These are phyloP conservation scores for Hirsutella minnesotensis DNA, from an alignment of 2,329 filamentous ascomycete species.

Conservation along the genomic window DNA sequence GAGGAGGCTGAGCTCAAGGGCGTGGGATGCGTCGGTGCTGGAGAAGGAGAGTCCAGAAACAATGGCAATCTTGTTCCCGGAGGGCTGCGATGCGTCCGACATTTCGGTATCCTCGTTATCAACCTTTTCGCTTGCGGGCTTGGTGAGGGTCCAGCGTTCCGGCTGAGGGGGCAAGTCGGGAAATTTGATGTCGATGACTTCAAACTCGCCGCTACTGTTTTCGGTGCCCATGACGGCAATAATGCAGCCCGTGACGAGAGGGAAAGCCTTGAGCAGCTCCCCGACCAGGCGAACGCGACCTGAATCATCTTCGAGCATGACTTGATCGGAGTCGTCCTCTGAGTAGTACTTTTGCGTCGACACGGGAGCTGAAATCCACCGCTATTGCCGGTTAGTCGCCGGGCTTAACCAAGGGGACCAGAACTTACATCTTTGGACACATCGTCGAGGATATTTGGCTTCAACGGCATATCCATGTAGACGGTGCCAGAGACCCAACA, in stretches of 20 bases:
- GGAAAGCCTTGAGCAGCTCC: slow-evolving; percentile 49
- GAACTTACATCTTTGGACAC: slow-evolving; percentile 72
- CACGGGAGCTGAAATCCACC: slow-evolving; percentile 79
- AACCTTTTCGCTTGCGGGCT: slow-evolving; percentile 25
- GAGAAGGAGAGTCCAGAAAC: slow-evolving; percentile 82
- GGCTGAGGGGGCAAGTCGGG: slow-evolving; percentile 79
- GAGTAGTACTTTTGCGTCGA: slow-evolving; percentile 66
- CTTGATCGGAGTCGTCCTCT: slow-evolving; percentile 45
- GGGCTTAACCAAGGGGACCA: background rate
- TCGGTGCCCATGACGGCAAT: slow-evolving; percentile 92
- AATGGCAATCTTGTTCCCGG: slow-evolving; percentile 57
- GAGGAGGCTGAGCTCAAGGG: slow-evolving; percentile 64
- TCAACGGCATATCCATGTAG: slow-evolving; percentile 94
- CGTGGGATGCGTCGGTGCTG: slow-evolving; percentile 58
- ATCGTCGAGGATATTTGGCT: slow-evolving; percentile 92
- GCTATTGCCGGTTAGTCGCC: slow-evolving; percentile 32
- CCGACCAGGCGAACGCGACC: slow-evolving; percentile 76
- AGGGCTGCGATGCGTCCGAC: slow-evolving; percentile 25
- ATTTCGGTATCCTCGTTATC: slow-evolving; percentile 46
- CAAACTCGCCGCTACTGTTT: slow-evolving; percentile 82
- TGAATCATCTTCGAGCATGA: slow-evolving; percentile 93
- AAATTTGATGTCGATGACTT: slow-evolving; percentile 80
- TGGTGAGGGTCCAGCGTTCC: slow-evolving; percentile 61
- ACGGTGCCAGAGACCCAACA: slow-evolving; percentile 94
- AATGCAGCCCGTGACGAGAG: slow-evolving; percentile 86